These are phyloP conservation scores for Plectosphaerella cucumerina DNA, from an alignment of 2,329 filamentous ascomycete species.

Conservation along the genomic window DNA sequence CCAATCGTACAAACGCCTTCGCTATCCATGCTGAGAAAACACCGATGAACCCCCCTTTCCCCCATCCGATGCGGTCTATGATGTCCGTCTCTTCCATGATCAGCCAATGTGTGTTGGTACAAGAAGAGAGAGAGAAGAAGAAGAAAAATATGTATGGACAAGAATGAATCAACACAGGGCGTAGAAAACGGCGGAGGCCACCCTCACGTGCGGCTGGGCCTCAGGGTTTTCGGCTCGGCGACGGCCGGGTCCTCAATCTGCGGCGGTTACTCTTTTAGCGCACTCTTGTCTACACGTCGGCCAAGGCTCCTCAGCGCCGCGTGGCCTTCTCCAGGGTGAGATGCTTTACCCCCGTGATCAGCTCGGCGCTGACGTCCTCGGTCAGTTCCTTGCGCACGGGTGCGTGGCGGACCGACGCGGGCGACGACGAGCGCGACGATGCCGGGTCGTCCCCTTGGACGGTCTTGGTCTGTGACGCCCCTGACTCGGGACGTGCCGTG, in stretches of 20 bases:
- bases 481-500: slow-evolving; percentile 4
- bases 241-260: background rate
- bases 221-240: slow-evolving; percentile 8
- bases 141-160: background rate
- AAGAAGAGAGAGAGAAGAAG: background rate
- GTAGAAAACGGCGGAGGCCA: background rate
- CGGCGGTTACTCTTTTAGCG: slow-evolving; percentile 7
- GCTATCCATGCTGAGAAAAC: background rate
- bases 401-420: background rate
- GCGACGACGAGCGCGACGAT: background rate
- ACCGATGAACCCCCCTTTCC: too few relatives aligned
- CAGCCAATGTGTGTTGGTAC: too few relatives aligned
- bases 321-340: slow-evolving; percentile 40
- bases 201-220: background rate
- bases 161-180: background rate
- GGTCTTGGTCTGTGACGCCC: background rate
- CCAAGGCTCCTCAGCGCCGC: slow-evolving; percentile 16
- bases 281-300: slow-evolving; percentile 2
- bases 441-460: background rate
- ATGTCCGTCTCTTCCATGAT: too few relatives aligned
- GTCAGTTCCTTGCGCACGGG: slow-evolving; percentile 19
- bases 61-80: too few relatives aligned
- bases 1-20: background rate
- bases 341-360: slow-evolving; percentile 56
- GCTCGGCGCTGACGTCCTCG: slow-evolving; percentile 48